Conservation (phyloP, 2,329 filamentous ascomycete genomes). For the Diaporthe batatas region DNA sequence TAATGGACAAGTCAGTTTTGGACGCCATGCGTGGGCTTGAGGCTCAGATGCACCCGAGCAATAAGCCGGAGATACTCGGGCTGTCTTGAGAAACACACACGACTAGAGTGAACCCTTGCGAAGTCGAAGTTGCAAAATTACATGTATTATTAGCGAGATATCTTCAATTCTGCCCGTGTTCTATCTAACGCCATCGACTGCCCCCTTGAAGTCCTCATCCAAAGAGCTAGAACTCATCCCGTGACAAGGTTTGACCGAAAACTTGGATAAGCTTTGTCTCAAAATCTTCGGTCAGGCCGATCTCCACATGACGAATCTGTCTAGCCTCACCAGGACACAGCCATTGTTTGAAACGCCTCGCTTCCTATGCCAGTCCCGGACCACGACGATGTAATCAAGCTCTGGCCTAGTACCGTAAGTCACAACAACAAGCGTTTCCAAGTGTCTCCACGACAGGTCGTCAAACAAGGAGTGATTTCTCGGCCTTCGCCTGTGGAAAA, state of each 20-base stretch:
- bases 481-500: constrained; percentile 47
- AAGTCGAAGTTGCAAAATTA: not conserved
- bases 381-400: constrained; percentile 66
- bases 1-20: not conserved
- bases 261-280: constrained; percentile 40
- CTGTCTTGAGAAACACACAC: not conserved
- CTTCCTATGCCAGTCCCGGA: constrained; percentile 62
- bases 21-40: not conserved
- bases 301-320: constrained; percentile 65
- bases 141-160: not conserved
- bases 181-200: not conserved
- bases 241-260: constrained; percentile 34
- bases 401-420: constrained; percentile 62
- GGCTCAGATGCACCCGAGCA: not conserved
- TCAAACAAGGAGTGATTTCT: constrained; percentile 52
- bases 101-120: no score
- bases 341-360: constrained; percentile 65
- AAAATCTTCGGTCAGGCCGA: constrained; percentile 14
- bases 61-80: not conserved
- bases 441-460: not conserved
- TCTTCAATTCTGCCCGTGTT: not conserved
- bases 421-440: constrained; percentile 49
- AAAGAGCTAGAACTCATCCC: constrained; percentile 2
- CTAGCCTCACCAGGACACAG: constrained; percentile 64
- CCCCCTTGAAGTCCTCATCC: not conserved